Percentiles rank a stretch among this genome's conserved stretches.
Conservation (phyloP, 768 basidiomycete genomes). For the Suillus clintonianus region DNA sequence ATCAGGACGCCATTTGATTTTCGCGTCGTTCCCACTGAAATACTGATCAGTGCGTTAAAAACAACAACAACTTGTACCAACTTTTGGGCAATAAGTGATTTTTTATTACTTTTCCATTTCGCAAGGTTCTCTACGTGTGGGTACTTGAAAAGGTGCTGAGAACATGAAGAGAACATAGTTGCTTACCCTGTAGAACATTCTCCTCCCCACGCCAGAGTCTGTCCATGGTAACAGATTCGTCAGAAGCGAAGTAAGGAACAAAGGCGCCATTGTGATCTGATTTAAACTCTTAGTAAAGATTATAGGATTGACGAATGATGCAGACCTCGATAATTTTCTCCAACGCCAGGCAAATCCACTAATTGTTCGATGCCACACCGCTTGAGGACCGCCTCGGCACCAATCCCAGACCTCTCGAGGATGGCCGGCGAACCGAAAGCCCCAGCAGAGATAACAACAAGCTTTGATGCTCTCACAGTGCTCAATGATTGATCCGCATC, state of each 20-base stretch:
- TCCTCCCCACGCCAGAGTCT: conserved; percentile 40
- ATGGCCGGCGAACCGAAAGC: conserved; percentile 48
- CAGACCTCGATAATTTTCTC: conserved; percentile 42
- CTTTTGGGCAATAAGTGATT: conserved; percentile 56
- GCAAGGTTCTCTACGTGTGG: conserved; percentile 13
- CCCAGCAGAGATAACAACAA: conserved; percentile 43
- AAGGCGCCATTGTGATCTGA: conserved; percentile 33
- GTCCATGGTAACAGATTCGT: conserved; percentile 50
- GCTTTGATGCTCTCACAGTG: conserved; percentile 29
- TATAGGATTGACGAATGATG: neutral
- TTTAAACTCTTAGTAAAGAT: neutral
- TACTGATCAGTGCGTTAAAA: neutral
- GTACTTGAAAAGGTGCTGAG: neutral
- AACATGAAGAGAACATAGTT: conserved; percentile 8
- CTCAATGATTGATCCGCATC: conserved; percentile 6
- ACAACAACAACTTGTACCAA: conserved; percentile 21
- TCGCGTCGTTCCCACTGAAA: conserved; percentile 17
- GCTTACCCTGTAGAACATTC: conserved; percentile 42
- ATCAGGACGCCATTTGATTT: conserved; percentile 25
- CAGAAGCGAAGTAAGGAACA: conserved; percentile 39
- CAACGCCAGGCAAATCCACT: conserved; percentile 43
- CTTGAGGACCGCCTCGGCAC: conserved; percentile 30
- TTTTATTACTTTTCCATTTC: conserved; percentile 36
- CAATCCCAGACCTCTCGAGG: conserved; percentile 55
- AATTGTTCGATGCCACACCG: conserved; percentile 27